Evolutionary conservation across 805 yeast genomes (phyloP), one percentile per base, ranked within the genome.

Genomic region (Saccharomycopsis oosterbeekiorum): DNA sequence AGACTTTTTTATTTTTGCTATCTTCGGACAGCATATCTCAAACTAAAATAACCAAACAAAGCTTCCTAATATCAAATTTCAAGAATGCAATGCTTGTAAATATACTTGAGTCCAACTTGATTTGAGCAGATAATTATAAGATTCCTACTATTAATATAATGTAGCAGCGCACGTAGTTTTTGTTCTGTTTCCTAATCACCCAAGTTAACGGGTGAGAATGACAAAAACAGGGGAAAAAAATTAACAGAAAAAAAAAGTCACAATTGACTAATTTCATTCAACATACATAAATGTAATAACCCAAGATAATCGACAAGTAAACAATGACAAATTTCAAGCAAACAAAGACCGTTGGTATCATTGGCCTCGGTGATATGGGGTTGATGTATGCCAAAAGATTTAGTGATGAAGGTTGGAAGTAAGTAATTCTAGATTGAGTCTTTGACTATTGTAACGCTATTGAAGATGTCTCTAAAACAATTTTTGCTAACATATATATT

Each of bases 301-400:
- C 17, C 15, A 51, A 51, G 39, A 37, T 37, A 37, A 37, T 37
- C 41, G 15, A 14, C 41, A 37, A 37, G 15, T 11, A 37, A 37
- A 37, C 41, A 37, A 40, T 29, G 53, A 26, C 24, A 11, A 47
- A 29, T 14, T 61, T 61, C 58, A 76, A 78, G 61, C 61, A 61
- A 14, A 65, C 76, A 21, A 86, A 86, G 70, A 77, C 77, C 21
- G 81, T 94, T 55, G 99, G 99, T 1, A 88, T 94, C 65, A 92
- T 94, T 63, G 99, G 99, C 2, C 80, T 93, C 41, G 99, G 99
- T 37, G 98, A 93, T 71, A 94, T 94, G 99, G 99, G 99, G 8
- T 75, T 82, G 42, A 74, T 94, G 68, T 94, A 94, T 69, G 97
- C 98, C 61, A 77, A 79, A 21, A 74, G 86, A 59, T 85, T 94